Conservation (phyloP, 805 yeast genomes). For the Candida verbasci region DNA sequence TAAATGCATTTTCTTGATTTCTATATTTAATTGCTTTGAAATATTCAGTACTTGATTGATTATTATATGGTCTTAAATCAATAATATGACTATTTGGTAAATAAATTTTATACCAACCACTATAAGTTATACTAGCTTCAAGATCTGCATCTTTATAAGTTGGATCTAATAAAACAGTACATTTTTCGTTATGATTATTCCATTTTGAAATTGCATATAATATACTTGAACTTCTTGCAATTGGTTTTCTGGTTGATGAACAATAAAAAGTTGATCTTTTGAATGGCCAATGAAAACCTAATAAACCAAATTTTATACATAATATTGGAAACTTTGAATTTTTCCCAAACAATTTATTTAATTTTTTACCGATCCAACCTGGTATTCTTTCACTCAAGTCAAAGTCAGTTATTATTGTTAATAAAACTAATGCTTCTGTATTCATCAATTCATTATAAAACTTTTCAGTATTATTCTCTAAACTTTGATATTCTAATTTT, state of each 20-base stretch:
- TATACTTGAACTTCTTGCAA: slow-evolving; percentile 38
- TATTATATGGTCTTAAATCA: slow-evolving; percentile 32
- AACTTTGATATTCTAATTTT: slow-evolving; percentile 9
- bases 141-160: slow-evolving; percentile 25
- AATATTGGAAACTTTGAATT: slow-evolving; percentile 24
- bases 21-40: slow-evolving; percentile 40
- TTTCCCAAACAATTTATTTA: slow-evolving; percentile 23
- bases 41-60: slow-evolving; percentile 27
- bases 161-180: slow-evolving; percentile 36
- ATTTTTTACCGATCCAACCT: slow-evolving; percentile 19
- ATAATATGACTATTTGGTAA: slow-evolving; percentile 39
- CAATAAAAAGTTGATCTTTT: slow-evolving; percentile 36
- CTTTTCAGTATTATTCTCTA: slow-evolving; percentile 13
- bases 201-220: slow-evolving; percentile 32
- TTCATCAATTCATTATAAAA: slow-evolving; percentile 29
- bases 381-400: slow-evolving; percentile 31
- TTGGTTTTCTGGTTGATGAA: slow-evolving; percentile 33
- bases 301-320: slow-evolving; percentile 35
- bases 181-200: slow-evolving; percentile 25
- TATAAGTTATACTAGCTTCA: slow-evolving; percentile 29
- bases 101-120: slow-evolving; percentile 33
- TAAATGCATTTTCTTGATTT: slow-evolving; percentile 30
- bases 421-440: slow-evolving; percentile 38
- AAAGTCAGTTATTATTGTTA: slow-evolving; percentile 33
- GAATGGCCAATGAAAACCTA: slow-evolving; percentile 46